Evolutionary conservation across 2,329 filamentous ascomycete species (phyloP), one percentile per base, ranked within the genome.

Genomic region (Coleophoma cylindrospora): DNA sequence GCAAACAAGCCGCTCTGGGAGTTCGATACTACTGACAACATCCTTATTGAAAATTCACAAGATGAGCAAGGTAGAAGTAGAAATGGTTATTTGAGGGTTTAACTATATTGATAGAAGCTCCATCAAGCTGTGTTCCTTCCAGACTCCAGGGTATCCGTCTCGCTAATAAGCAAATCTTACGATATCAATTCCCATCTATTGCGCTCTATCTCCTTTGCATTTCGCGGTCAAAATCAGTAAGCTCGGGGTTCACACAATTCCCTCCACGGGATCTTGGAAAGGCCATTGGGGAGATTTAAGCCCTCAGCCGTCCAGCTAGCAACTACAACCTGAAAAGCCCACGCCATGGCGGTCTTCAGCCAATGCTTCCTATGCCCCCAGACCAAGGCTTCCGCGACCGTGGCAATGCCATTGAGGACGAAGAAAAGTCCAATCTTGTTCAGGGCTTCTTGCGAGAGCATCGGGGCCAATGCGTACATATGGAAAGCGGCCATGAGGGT

Each of bases 401-500:
- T 69, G 10, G 60, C 66, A 22, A 72, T 54, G 0, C 70, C 70
- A 56, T 72, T 72, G 6, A 66, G 37, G 15, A 70, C 47, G 48
- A 72, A 72, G 55, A 72, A 71, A 4, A 64, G 40, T 3, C 58
- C 66, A 19, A 72, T 65, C 15, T 68, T 57, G 32, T 54, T 50
- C 13, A 68, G 53, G 2, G 61, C 67, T 50, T 65, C 58, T 7
- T 48, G 40, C 1, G 57, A 56, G 0, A 72, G 49, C 22, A 71
- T 62, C 4, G 69, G 69, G 17, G 59, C 54, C 11, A 71, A 51
- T 1, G 61, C 64, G 54, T 69, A 70, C 7, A 69, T 60, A 47
- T 72, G 70, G 51, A 72, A 72, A 9, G 61, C 43, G 0, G 64
- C 67, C 70, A 72, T 72, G 12, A 72, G 52, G 15, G 48, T 54